phyloP scores from a whole-genome alignment of 2,329 filamentous ascomycete species.

The Trichoderma afroharzianum region DNA sequence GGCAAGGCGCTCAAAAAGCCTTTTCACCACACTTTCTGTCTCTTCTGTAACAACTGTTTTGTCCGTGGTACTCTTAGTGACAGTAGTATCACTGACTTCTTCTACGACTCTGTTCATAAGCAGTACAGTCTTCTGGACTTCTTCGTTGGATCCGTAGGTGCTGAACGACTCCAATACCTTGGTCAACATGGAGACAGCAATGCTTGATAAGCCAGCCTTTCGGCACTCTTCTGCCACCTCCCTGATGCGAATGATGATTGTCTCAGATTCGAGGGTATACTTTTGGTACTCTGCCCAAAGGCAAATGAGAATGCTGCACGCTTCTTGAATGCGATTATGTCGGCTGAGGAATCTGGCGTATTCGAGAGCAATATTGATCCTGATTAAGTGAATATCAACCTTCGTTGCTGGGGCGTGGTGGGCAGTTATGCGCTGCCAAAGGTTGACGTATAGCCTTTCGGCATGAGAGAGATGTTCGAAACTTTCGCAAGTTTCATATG shows the following conservation, averaged over 20 bases:
- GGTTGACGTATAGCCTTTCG: constrained; percentile 37
- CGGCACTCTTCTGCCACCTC: constrained; percentile 34
- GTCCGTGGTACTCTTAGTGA: constrained; percentile 32
- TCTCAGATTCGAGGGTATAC: constrained; percentile 30
- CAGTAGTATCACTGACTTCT: constrained; percentile 35
- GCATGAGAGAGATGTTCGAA: constrained; percentile 32
- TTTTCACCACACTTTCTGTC: constrained; percentile 33
- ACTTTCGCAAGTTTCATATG: constrained; percentile 28
- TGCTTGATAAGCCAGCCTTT: constrained; percentile 31
- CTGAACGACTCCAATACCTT: constrained; percentile 40
- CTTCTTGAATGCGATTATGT: constrained; percentile 33
- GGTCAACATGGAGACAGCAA: constrained; percentile 34
- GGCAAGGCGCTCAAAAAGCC: constrained; percentile 36
- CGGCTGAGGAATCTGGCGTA: constrained; percentile 35
- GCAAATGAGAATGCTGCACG: constrained; percentile 38
- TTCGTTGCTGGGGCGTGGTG: constrained; percentile 29
- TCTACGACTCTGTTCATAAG: constrained; percentile 39
- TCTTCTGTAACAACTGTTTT: constrained; percentile 26
- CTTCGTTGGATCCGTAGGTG: constrained; percentile 31
- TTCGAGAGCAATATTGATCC: constrained; percentile 37
- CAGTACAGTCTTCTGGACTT: constrained; percentile 32
- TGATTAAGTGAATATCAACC: constrained; percentile 34
- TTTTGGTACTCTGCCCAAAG: constrained; percentile 34
- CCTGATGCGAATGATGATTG: constrained; percentile 34
- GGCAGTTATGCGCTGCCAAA: constrained; percentile 38